phyloP scores from a whole-genome alignment of 257 asterid species.

The Verbena officinalis region DNA sequence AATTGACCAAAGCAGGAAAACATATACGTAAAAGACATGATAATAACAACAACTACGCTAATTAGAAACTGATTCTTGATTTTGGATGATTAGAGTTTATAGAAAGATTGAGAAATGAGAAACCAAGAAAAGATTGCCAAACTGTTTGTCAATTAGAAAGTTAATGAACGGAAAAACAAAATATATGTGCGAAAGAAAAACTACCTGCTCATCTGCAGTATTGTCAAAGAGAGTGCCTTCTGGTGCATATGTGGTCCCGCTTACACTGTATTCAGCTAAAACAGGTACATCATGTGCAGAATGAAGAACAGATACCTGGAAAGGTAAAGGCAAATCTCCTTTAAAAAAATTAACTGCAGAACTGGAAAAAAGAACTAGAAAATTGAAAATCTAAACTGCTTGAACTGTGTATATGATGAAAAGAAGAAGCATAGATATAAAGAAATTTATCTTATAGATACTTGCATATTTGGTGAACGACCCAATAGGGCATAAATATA shows the following conservation, averaged over 20 bases:
- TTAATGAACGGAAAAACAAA: not conserved
- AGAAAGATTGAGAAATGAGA: conserved; percentile 1
- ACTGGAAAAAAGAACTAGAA: conserved; percentile 13
- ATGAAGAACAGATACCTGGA: conserved; percentile 86
- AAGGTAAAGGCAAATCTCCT: conserved; percentile 17
- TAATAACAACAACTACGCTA: not conserved
- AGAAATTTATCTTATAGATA: not conserved
- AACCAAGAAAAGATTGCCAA: conserved; percentile 3
- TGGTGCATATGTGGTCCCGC: conserved; percentile 97
- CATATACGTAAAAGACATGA: not conserved
- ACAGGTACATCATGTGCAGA: conserved; percentile 66
- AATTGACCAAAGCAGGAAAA: conserved; percentile 6
- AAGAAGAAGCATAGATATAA: conserved; percentile 6
- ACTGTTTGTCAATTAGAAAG: conserved; percentile 1
- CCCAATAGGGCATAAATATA: conserved; percentile 13
- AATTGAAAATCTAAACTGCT: not conserved
- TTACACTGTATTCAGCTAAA: conserved; percentile 72
- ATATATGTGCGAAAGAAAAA: conserved; percentile 17
- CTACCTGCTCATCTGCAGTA: conserved; percentile 64
- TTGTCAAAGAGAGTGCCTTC: conserved; percentile 83
- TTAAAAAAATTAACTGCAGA: not conserved
- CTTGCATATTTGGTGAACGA: not conserved
- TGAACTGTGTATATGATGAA: conserved; percentile 21
- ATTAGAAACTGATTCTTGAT: conserved; percentile 1
- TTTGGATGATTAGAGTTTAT: conserved; percentile 3